Evolutionary conservation across 2,329 filamentous ascomycete genomes (phyloP).

Genomic region (Thielaviopsis cerberus): DNA sequence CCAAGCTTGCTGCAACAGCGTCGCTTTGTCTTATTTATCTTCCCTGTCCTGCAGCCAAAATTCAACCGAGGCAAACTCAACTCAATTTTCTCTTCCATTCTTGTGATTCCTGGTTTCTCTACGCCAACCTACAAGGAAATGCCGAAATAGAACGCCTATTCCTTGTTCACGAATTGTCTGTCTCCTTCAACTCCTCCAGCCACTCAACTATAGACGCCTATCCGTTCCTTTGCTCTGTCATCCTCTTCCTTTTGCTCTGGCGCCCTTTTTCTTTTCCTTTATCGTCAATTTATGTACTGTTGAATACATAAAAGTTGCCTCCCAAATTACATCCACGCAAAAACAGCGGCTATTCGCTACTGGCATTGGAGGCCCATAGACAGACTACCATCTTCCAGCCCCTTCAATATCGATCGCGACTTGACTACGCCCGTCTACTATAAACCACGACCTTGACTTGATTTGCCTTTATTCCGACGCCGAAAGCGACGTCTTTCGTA

Average conservation of each 20-base stretch:
- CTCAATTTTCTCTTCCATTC: too few species aligned
- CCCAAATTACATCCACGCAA: background rate
- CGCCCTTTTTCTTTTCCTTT: background rate
- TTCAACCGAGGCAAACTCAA: too few species aligned
- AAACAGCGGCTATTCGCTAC: background rate
- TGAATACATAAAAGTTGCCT: background rate
- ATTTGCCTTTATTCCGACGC: background rate
- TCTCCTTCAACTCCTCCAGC: background rate
- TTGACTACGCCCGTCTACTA: background rate
- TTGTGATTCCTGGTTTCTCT: too few species aligned
- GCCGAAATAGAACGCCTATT: background rate
- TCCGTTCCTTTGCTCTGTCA: background rate
- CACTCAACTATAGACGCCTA: background rate
- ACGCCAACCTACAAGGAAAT: background rate
- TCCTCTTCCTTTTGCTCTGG: background rate
- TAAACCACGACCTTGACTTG: background rate
- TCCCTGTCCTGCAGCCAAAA: too few species aligned
- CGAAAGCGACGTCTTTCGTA: background rate
- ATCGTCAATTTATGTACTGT: background rate
- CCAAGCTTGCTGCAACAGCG: too few species aligned
- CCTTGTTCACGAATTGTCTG: background rate
- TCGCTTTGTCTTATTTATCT: background rate
- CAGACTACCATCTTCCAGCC: background rate
- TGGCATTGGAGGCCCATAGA: background rate
- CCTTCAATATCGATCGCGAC: background rate